A percentile compares a stretch with the other conserved stretches of the same genome.
Evolutionary conservation across 306 rosid species (phyloP).

Genomic region (Acacia melanoxylon): DNA sequence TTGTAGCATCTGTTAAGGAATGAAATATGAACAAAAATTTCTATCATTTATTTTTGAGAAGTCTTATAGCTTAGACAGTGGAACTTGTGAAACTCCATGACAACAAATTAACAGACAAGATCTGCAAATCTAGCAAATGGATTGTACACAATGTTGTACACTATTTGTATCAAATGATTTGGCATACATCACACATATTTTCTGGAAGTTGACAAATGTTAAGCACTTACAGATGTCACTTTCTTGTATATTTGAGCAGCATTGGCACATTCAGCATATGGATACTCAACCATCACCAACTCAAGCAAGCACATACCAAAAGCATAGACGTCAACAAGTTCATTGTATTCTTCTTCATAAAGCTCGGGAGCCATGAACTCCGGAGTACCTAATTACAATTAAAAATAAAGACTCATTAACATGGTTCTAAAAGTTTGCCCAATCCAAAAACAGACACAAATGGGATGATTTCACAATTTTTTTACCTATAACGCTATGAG

Average conservation of each 20-base stretch:
- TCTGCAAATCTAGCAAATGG: not conserved
- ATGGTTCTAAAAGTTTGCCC: constrained; percentile 7
- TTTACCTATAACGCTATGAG: constrained; percentile 96
- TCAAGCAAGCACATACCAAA: constrained; percentile 98
- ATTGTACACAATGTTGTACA: not conserved
- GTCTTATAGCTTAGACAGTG: not conserved
- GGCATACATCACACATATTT: constrained; percentile 8
- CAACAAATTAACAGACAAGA: not conserved
- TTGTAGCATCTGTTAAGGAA: constrained; percentile 7
- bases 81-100: constrained; percentile 16
- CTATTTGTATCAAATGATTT: constrained; percentile 17
- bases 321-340: constrained; percentile 95
- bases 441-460: constrained; percentile 12
- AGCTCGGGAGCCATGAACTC: constrained; percentile 99
- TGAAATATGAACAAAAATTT: not conserved
- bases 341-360: constrained; percentile 94
- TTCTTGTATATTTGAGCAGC: constrained; percentile 99
- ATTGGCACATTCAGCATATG: constrained; percentile 86
- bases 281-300: constrained; percentile 92
- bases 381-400: constrained; percentile 69
- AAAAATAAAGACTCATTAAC: constrained; percentile 23
- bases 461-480: constrained; percentile 11
- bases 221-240: constrained; percentile 86
- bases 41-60: not conserved
- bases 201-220: not conserved